Evolutionary conservation across 495 filamentous ascomycete genomes (phyloP).

Genomic region (Hypoxylon trugodes): DNA sequence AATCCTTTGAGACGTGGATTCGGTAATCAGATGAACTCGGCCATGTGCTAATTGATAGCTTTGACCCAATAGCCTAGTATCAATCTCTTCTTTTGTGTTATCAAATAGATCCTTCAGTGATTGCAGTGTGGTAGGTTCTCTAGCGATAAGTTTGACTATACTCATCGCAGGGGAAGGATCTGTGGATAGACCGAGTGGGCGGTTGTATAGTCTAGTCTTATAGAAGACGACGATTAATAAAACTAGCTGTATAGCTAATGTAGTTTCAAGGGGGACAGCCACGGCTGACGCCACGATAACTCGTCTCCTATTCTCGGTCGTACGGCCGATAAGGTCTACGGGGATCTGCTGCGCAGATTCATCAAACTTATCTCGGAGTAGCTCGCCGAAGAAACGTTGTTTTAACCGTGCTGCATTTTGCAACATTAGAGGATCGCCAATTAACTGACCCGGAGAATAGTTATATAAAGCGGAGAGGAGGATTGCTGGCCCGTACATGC

Average conservation of each 20-base stretch:
- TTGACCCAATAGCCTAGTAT: neutral
- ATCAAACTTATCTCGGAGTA: conserved; percentile 40
- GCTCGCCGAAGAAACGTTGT: conserved; percentile 50
- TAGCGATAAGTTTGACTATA: conserved; percentile 26
- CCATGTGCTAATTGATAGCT: neutral
- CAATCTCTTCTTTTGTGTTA: neutral
- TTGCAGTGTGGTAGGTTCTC: conserved; percentile 17
- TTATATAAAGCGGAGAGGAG: conserved; percentile 39
- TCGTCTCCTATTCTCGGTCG: conserved; percentile 11
- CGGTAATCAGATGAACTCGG: neutral
- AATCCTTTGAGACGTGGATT: neutral
- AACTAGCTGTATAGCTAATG: conserved; percentile 11
- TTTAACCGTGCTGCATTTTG: conserved; percentile 41
- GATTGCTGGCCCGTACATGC: conserved; percentile 23
- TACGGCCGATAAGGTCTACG: neutral
- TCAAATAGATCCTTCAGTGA: conserved; percentile 14
- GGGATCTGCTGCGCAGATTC: neutral
- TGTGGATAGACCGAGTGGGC: conserved; percentile 33
- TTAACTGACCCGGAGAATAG: conserved; percentile 36
- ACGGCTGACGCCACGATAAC: conserved; percentile 34
- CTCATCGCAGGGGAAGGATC: conserved; percentile 32
- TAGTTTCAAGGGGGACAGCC: conserved; percentile 27
- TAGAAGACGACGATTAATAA: conserved; percentile 19
- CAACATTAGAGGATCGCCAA: neutral
- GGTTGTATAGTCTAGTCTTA: conserved; percentile 16